A percentile compares a stretch with the other conserved stretches of the same genome.
These are phyloP conservation scores for Hyaloscypha hepaticicola DNA, from an alignment of 495 filamentous ascomycete genomes.

Conservation along the genomic window DNA sequence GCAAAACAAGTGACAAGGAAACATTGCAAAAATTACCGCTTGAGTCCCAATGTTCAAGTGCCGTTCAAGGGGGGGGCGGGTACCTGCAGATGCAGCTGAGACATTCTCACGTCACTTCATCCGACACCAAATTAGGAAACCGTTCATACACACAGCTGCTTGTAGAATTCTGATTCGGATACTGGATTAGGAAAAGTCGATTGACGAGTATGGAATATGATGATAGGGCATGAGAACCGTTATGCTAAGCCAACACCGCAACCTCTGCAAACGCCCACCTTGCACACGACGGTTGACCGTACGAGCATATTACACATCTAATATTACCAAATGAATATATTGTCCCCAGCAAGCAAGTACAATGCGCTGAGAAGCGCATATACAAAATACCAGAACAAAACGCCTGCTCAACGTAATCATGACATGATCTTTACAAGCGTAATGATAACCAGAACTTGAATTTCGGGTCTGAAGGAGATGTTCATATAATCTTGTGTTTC, in stretches of 20 bases:
- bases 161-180: background rate
- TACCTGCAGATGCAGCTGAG: background rate
- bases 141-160: background rate
- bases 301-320: background rate
- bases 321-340: background rate
- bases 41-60: background rate
- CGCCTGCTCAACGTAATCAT: background rate
- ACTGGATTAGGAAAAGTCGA: background rate
- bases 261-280: background rate
- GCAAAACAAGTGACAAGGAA: background rate
- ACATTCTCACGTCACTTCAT: background rate
- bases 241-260: background rate
- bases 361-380: background rate
- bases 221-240: background rate
- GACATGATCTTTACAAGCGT: background rate
- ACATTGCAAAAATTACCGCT: background rate
- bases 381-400: background rate
- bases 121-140: background rate
- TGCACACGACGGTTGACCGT: background rate
- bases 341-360: background rate
- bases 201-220: background rate
- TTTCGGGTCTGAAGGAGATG: background rate
- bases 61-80: background rate
- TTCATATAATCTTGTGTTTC: constrained; percentile 46
- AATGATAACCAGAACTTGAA: background rate